Percentiles rank a stretch among this genome's conserved stretches.
These are phyloP conservation scores for Calonectria hongkongensis DNA, from an alignment of 2,329 filamentous ascomycete species.

Conservation along the genomic window DNA sequence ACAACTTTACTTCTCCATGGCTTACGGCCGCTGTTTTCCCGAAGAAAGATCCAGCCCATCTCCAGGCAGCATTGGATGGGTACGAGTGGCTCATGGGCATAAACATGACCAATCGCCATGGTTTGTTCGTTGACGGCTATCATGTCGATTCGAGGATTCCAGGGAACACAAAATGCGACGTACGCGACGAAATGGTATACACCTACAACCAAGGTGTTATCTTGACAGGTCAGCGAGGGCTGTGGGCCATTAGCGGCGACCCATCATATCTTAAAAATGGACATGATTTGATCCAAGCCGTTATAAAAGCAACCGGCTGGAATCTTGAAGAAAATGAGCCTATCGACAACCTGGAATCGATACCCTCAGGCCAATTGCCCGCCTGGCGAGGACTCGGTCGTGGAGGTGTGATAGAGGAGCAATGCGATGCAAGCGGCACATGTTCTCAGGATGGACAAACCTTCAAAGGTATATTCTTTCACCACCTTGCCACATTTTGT, in stretches of 20 bases:
- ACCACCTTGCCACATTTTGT: slow-evolving; percentile 89
- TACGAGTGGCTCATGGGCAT: slow-evolving; percentile 88
- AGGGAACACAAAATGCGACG: slow-evolving; percentile 84
- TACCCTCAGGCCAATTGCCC: slow-evolving; percentile 63
- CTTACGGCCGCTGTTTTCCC: slow-evolving; percentile 52
- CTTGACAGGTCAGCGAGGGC: slow-evolving; percentile 85
- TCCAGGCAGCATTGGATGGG: slow-evolving; percentile 83
- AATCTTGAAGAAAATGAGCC: slow-evolving; percentile 65
- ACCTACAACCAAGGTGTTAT: slow-evolving; percentile 97
- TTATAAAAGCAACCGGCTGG: slow-evolving; percentile 88
- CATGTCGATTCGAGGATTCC: slow-evolving; percentile 81
- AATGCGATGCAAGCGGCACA: slow-evolving; percentile 82
- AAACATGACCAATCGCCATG: slow-evolving; percentile 86
- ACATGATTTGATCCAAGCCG: slow-evolving; percentile 83
- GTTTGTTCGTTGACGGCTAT: slow-evolving; percentile 90
- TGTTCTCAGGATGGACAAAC: slow-evolving; percentile 92
- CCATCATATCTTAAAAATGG: slow-evolving; percentile 84
- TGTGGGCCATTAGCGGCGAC: slow-evolving; percentile 88
- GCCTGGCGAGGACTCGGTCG: slow-evolving; percentile 86
- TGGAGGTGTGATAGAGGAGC: slow-evolving; percentile 87
- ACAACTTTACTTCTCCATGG: slow-evolving; percentile 83
- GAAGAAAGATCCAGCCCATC: slow-evolving; percentile 76
- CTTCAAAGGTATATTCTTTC: slow-evolving; percentile 97
- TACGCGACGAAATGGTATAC: slow-evolving; percentile 91
- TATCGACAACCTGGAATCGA: slow-evolving; percentile 62